Conservation (phyloP, 495 filamentous ascomycete genomes). For the Aspergillus ellipticus region DNA sequence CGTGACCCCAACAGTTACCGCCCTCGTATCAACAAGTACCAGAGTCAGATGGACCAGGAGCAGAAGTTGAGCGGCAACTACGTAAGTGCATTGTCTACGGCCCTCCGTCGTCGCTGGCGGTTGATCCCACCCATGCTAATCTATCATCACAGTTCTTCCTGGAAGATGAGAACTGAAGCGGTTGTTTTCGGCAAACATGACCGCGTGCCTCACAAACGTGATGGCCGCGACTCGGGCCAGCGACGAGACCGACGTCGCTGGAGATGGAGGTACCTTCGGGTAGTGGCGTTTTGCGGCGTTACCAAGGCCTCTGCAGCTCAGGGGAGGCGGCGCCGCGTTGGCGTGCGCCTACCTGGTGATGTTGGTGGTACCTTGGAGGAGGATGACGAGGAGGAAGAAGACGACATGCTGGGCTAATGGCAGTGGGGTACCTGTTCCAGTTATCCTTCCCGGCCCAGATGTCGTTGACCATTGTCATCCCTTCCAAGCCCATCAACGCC, state of each 20-base stretch:
- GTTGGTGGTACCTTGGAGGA: slow-evolving; percentile 44
- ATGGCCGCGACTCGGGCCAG: slow-evolving; percentile 41
- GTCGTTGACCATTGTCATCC: slow-evolving; percentile 8
- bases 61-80: slow-evolving; percentile 93
- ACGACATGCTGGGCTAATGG: slow-evolving; percentile 18
- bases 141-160: slow-evolving; percentile 67
- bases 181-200: slow-evolving; percentile 47
- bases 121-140: neutral
- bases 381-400: slow-evolving; percentile 52
- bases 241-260: slow-evolving; percentile 35
- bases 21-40: slow-evolving; percentile 95
- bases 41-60: slow-evolving; percentile 94
- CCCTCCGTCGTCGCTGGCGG: neutral
- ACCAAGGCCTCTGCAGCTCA: slow-evolving; percentile 40
- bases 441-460: slow-evolving; percentile 17
- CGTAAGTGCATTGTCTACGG: slow-evolving; percentile 50
- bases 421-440: slow-evolving; percentile 35
- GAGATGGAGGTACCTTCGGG: slow-evolving; percentile 31
- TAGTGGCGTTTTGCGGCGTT: slow-evolving; percentile 43
- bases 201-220: slow-evolving; percentile 38
- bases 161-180: slow-evolving; percentile 82
- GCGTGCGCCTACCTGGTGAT: slow-evolving; percentile 31
- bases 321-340: slow-evolving; percentile 20
- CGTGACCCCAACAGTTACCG: slow-evolving; percentile 94
- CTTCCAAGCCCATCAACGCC: slow-evolving; percentile 3